Conservation (phyloP, 345 rosid genomes). For the Murraya paniculata region DNA sequence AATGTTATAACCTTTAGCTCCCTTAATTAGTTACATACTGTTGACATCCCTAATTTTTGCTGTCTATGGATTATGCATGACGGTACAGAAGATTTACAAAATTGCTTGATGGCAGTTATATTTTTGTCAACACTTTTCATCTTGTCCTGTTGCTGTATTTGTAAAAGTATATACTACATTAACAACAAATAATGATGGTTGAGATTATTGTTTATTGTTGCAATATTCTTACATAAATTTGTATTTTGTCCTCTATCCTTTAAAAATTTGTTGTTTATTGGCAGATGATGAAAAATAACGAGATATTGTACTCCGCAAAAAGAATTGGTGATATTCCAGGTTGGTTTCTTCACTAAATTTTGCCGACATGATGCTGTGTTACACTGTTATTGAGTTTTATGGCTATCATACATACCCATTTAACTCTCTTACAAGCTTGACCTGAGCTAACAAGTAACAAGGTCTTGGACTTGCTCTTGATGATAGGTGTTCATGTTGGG, state of each 20-base stretch:
- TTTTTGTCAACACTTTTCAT: neutral
- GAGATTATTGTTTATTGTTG: neutral
- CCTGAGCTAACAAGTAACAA: neutral
- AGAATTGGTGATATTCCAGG: slow-evolving; percentile 77
- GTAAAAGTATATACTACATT: neutral
- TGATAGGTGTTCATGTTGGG: slow-evolving; percentile 81
- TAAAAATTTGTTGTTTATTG: neutral
- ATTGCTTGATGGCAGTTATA: neutral
- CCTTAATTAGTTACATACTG: neutral
- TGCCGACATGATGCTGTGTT: neutral
- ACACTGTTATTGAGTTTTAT: neutral
- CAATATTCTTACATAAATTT: neutral
- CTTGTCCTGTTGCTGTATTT: neutral
- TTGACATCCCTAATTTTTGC: neutral
- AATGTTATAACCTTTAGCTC: neutral
- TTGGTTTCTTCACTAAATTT: slow-evolving; percentile 25
- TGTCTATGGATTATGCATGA: neutral
- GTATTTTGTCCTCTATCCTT: neutral
- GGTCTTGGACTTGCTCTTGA: neutral
- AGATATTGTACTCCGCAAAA: slow-evolving; percentile 54
- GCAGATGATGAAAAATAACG: slow-evolving; percentile 53
- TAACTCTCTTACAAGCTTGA: neutral
- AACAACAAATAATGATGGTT: neutral
- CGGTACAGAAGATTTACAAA: neutral
- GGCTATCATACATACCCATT: neutral